phyloP scores from a whole-genome alignment of 225 moss, liverwort and hornwort species.

The Bryoerythrophyllum caledonicum region DNA sequence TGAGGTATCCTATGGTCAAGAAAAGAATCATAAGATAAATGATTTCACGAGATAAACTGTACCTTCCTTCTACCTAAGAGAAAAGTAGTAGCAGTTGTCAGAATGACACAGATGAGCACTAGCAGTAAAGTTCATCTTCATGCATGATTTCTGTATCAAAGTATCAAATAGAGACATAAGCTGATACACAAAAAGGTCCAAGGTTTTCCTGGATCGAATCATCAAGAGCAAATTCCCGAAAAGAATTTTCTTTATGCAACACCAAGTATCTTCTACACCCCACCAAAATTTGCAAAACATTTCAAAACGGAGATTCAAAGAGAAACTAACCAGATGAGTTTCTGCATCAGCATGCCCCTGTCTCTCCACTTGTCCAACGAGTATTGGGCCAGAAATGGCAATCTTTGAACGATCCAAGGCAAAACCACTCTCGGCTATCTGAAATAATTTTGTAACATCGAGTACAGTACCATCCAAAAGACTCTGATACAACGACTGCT shows the following conservation, averaged over 20 bases:
- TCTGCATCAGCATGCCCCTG: conserved; percentile 24
- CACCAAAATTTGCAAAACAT: not conserved
- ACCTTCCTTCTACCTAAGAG: not conserved
- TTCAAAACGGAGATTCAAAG: not conserved
- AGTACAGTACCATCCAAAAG: conserved; percentile 48
- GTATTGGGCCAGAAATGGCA: conserved; percentile 38
- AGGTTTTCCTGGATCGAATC: not conserved
- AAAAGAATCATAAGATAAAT: not conserved
- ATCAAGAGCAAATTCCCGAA: not conserved
- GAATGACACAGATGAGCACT: conserved; percentile 8
- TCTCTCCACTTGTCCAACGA: conserved; percentile 49
- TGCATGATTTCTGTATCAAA: not conserved
- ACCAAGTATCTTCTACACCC: not conserved
- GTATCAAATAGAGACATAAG: not conserved
- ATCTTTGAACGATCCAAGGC: conserved; percentile 50
- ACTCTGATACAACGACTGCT: conserved; percentile 44
- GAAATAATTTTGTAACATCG: conserved; percentile 46
- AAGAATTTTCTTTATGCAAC: not conserved
- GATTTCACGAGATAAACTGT: not conserved
- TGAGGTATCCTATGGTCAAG: conserved; percentile 38
- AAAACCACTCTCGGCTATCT: conserved; percentile 49
- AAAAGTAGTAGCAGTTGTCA: not conserved
- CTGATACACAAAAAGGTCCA: not conserved
- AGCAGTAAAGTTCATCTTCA: conserved; percentile 2
- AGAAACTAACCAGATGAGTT: conserved; percentile 43